Conservation (phyloP, 1,284 basidiomycete species). For the Papiliotrema flavescens region DNA sequence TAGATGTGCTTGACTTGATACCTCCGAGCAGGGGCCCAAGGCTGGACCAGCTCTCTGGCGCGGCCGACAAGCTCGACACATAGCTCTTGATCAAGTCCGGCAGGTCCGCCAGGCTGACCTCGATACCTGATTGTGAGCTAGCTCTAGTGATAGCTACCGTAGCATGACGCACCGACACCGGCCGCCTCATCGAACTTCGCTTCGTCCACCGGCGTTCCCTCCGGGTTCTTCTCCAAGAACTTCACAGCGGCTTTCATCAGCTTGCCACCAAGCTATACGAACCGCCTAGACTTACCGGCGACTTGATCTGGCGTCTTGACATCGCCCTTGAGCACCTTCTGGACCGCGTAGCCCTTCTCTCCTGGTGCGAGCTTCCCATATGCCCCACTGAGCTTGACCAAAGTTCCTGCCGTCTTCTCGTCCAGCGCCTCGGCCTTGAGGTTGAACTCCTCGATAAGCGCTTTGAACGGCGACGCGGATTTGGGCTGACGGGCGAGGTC, state of each 20-base stretch:
- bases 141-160: no score
- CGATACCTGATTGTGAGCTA: conserved; percentile 62
- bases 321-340: conserved; percentile 65
- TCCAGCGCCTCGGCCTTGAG: conserved; percentile 58
- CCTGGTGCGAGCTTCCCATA: conserved; percentile 60
- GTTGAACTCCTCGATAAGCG: conserved; percentile 62
- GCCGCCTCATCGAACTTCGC: conserved; percentile 73
- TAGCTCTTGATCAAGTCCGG: conserved; percentile 61
- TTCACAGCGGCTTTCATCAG: conserved; percentile 65
- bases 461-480: conserved; percentile 65
- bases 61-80: conserved; percentile 53
- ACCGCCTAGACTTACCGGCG: conserved; percentile 57
- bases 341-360: conserved; percentile 66
- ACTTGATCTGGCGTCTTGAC: conserved; percentile 85
- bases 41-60: conserved; percentile 67
- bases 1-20: conserved; percentile 61
- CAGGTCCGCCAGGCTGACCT: conserved; percentile 68
- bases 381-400: conserved; percentile 66
- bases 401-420: conserved; percentile 73
- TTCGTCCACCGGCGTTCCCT: conserved; percentile 61
- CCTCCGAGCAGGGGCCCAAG: conserved; percentile 68
- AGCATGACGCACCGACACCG: conserved; percentile 71
- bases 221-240: conserved; percentile 62
- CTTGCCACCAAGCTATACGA: neutral
- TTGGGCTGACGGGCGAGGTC: conserved; percentile 80